Evolutionary conservation across 1,284 basidiomycete genomes (phyloP), one percentile per base, ranked within the genome.

Genomic region (Nidula niveotomentosa): DNA sequence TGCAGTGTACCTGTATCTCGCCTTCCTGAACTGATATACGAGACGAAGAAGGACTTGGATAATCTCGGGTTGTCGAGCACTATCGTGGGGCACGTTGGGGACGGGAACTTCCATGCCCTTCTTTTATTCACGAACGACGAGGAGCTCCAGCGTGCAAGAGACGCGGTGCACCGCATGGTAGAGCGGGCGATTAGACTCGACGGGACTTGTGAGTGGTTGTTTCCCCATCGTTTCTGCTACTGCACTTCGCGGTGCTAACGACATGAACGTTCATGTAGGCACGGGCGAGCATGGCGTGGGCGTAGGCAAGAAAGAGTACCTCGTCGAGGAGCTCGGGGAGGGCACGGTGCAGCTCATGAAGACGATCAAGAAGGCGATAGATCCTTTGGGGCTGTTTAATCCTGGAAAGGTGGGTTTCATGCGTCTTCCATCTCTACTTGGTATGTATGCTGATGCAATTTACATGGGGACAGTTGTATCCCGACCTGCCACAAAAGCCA

Each of bases 211-310:
- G 62, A 56, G 78, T 70, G 9, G 15, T 18, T 3, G 17, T 35
- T 51, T 39, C 12, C 13, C 36, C 13, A n/a, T 18, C 18, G 1
- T 10, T 13, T 33, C n/a, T 30, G 45, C 45, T 15, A 15, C 45
- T n/a, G 4, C 39, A 3, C 23, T 10, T 17, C 6, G 6, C 12
- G 6, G 23, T 23, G 12, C 45, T 17, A 12, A 47, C 6, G 12
- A 12, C 39, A 41, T 41, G 12, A 4, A 47, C 18, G 13, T 47
- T 8, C 13, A 30, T 49, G 36, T 8, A 37, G 17, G 44, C 18
- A 89, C 88, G 0, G 93, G 93, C 8, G 93, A 95, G 66, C 93
- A 95, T 65, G 93, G 93, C 1, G 91, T 96, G 7, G 93, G 93
- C 0, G 74, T 94, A n/a, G 92, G 91, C 10, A 94, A 94, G 76